These are phyloP conservation scores for Crithidia fasciculata DNA, from an alignment of 208 protist species.

Conservation along the genomic window DNA sequence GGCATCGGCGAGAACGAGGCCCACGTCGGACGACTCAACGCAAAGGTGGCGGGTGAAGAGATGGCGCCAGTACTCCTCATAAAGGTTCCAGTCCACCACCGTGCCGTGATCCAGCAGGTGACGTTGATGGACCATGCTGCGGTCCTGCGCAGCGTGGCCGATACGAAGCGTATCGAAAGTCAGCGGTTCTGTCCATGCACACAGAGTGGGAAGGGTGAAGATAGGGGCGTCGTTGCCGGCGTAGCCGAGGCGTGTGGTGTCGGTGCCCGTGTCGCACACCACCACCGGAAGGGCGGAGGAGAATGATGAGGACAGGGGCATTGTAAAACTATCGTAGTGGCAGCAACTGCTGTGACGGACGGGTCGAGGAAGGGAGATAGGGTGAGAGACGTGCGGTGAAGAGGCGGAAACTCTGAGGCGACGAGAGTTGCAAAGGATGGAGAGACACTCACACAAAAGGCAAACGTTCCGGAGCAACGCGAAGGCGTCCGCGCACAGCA, in stretches of 20 bases:
- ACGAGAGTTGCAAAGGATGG: no score
- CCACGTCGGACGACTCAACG: slow-evolving; percentile 97
- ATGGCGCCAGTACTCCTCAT: slow-evolving; percentile 98
- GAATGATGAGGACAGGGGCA: background rate
- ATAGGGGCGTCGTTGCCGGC: slow-evolving; percentile 95
- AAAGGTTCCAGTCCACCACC: slow-evolving; percentile 95
- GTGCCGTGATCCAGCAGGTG: slow-evolving; percentile 91
- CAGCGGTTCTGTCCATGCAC: slow-evolving; percentile 45
- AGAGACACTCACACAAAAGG: no score
- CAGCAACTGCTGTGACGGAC: background rate
- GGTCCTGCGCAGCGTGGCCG: slow-evolving; percentile 94
- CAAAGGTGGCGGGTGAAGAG: slow-evolving; percentile 97
- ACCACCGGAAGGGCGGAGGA: slow-evolving; percentile 85
- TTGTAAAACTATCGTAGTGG: background rate
- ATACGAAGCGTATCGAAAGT: slow-evolving; percentile 96
- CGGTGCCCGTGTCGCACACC: slow-evolving; percentile 99
- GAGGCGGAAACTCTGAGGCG: no score
- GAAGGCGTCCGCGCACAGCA: no score
- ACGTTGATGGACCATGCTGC: background rate
- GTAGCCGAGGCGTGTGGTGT: slow-evolving; percentile 99
- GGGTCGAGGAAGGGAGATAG: no score
- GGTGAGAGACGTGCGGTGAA: no score
- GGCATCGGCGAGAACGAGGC: slow-evolving; percentile 97
- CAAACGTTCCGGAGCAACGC: no score
- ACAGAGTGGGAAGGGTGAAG: slow-evolving; percentile 95